Base-by-base conservation (phyloP, 2,329 filamentous ascomycete species). In the Fusarium palustre region DNA sequence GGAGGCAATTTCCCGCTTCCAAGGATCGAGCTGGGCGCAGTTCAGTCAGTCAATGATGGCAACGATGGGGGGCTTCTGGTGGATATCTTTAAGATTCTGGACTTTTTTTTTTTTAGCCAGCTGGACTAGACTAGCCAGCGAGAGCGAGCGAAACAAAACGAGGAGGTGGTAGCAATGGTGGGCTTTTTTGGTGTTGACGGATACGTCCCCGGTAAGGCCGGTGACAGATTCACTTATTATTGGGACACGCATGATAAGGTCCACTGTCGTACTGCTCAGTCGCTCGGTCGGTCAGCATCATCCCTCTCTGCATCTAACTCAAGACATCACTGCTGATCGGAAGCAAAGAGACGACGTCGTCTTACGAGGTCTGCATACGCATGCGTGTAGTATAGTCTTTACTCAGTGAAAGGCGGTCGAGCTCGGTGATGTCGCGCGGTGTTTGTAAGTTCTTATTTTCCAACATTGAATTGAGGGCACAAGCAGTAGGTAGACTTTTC, bases 181-280 rank as follows among this genome's bases (percentile, higher is more conserved):
- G 61, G 42, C 49, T 66, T 39, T 58, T 28, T 62, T 61, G 33
- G 39, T 48, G 34, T 20, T 39, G 48, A 42, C 63, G 67, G 67
- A 68, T 70, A 28, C 12, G 39, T 56, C 54, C 42, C 67, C 58
- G 67, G 63, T 43, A 68, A 39, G 52, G 45, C 66, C 62, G 66
- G 62, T 53, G 12, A 31, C 41, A 34, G 22, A 31, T 61, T 70
- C 67, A 68, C 68, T 64, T 70, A 59, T 54, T 70, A 59, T 56
- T 70, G 63, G 67, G 64, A 70, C 63, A 68, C 50, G 39, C 34
- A 33, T 38, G 61, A 60, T 15, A 53, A 60, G 55, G 31, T 55
- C 64, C 65, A 68, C 65, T 45, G 34, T n/a, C 25, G 33, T 18
- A 39, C 22, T 31, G 46, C 31, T 50, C 48, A 43, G 45, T 52